These are phyloP conservation scores for Jamesozyma piceae DNA, from an alignment of 805 yeast species.

Conservation along the genomic window DNA sequence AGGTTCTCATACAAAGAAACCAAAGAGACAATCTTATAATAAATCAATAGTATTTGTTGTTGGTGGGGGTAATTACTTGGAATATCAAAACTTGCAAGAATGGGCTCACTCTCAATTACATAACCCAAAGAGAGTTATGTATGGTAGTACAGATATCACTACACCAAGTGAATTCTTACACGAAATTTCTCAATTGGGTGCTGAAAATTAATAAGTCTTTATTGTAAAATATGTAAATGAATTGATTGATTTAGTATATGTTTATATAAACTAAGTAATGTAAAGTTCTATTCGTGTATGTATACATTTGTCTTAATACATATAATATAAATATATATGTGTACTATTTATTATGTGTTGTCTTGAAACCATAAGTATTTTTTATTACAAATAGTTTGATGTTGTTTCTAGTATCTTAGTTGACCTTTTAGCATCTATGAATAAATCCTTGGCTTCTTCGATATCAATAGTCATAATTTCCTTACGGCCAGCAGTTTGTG, in stretches of 20 bases:
- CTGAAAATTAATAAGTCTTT: slow-evolving; percentile 3
- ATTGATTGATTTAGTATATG: not conserved
- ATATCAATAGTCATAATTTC: slow-evolving; percentile 64
- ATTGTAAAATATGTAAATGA: not conserved
- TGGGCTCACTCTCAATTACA: slow-evolving; percentile 49
- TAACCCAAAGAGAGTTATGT: slow-evolving; percentile 51
- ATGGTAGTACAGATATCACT: slow-evolving; percentile 75
- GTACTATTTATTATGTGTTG: not conserved
- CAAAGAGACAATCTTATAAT: slow-evolving; percentile 70
- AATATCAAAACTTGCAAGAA: slow-evolving; percentile 88
- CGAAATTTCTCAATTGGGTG: slow-evolving; percentile 53
- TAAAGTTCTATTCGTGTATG: not conserved
- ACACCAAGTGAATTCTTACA: slow-evolving; percentile 61
- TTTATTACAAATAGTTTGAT: slow-evolving; percentile 27
- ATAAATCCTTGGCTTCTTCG: slow-evolving; percentile 73
- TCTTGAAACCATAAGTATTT: not conserved
- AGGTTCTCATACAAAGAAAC: slow-evolving; percentile 84
- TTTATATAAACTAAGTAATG: not conserved
- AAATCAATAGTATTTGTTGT: slow-evolving; percentile 85
- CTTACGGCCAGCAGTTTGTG: slow-evolving; percentile 61
- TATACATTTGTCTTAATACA: not conserved
- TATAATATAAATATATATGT: no score
- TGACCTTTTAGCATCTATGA: slow-evolving; percentile 79
- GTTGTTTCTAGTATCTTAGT: slow-evolving; percentile 48
- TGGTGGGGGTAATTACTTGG: slow-evolving; percentile 94